Base-by-base conservation (phyloP, 2,329 filamentous ascomycete genomes). In the Fusarium tjaetaba region DNA sequence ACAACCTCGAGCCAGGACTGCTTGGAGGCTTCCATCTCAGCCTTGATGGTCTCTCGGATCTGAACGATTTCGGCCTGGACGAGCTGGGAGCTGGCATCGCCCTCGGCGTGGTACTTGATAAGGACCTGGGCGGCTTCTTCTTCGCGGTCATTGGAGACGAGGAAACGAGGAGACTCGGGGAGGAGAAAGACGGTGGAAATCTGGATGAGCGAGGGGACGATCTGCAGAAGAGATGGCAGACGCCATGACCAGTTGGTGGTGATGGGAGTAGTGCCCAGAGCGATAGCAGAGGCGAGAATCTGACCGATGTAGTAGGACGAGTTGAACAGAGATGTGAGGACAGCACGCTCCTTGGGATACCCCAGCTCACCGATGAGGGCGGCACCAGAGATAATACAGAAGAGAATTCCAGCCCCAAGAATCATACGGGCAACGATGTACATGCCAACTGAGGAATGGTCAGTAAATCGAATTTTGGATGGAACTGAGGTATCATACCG, bases 321-420 rank as follows among this genome's bases (percentile, higher is more conserved):
- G 74, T 77, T 77, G 48, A 77, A 77, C 3, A 77, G 66, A 2
- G 75, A 77, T 5, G 75, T 77, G 60, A 91, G 74, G n/a, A 88
- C 82, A 1, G 88, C 84, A 69, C 89, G 87, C 79, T 91, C 88
- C 77, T 89, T 90, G 6, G 89, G 89, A 75, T 91, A 86, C 3
- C 85, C 88, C 32, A 91, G 81, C 76, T 91, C 89, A 79, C 88
- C 89, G 34, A 91, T 88, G 56, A 91, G 80, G 39, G 87, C 85
- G 2, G 89, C 87, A 9, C 87, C 89, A 5, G 88, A 86, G 39
- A 90, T 87, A 68, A 90, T 90, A 67, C 86, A 87, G 72, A 88
- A 89, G 0, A 88, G 86, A 53, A 91, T 88, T n/a, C 89, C 89
- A 30, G 88, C 86, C 22, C 89, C 89, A n/a, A 91, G 85, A 32